Percentiles rank a stretch among this genome's conserved stretches.
phyloP scores from a whole-genome alignment of 2,329 filamentous ascomycete species.

The Bipolaris victoriae region DNA sequence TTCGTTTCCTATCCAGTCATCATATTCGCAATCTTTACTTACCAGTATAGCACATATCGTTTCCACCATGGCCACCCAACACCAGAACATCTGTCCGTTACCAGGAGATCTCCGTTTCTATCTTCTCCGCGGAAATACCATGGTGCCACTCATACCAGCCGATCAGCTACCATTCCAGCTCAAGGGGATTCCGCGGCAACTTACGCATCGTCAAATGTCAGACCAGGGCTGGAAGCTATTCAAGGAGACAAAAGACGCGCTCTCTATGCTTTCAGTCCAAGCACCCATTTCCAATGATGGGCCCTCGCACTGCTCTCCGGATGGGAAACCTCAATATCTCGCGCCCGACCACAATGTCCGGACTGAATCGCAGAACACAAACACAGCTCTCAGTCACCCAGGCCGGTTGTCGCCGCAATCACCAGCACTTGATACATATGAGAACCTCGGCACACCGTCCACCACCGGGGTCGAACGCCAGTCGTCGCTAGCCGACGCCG shows the following conservation, averaged over 20 bases:
- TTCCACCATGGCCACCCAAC: slow-evolving; percentile 14
- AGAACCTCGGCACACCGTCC: background rate
- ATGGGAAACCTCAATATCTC: slow-evolving; percentile 12
- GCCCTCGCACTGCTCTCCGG: background rate
- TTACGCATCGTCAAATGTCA: slow-evolving; percentile 37
- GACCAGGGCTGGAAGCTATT: slow-evolving; percentile 36
- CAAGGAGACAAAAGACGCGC: slow-evolving; percentile 19
- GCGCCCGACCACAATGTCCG: slow-evolving; percentile 31
- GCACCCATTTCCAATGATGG: slow-evolving; percentile 1
- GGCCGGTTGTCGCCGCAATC: background rate
- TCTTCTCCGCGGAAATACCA: slow-evolving; percentile 45
- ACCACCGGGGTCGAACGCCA: background rate
- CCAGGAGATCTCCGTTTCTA: slow-evolving; percentile 42
- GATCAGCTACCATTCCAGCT: slow-evolving; percentile 54
- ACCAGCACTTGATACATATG: background rate
- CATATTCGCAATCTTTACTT: background rate
- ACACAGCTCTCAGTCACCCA: background rate
- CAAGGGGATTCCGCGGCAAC: slow-evolving; percentile 43
- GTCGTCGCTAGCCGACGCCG: slow-evolving; percentile 29
- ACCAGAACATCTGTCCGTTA: slow-evolving; percentile 3
- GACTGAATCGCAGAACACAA: background rate
- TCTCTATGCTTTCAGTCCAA: slow-evolving; percentile 17
- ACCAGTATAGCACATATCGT: background rate
- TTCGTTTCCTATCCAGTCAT: background rate
- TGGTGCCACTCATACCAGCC: slow-evolving; percentile 51